phyloP scores from a whole-genome alignment of 352 stramenopile species.

The Phytopythium delawarense region DNA sequence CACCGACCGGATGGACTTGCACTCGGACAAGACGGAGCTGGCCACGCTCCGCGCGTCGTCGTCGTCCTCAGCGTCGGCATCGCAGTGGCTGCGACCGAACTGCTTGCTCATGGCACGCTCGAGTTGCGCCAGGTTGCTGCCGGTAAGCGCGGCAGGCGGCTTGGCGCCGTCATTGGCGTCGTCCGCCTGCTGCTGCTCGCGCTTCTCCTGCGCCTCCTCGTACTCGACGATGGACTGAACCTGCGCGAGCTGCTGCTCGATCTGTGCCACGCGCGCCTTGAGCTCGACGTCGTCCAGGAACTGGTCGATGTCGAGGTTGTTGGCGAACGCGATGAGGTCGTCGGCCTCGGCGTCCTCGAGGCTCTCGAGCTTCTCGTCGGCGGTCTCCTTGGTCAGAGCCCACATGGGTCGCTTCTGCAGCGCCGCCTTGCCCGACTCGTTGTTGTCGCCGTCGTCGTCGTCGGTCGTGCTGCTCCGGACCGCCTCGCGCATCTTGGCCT shows the following conservation, averaged over 20 bases:
- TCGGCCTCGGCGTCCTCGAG: constrained; percentile 84
- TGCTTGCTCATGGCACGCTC: constrained; percentile 20
- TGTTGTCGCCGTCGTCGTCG: constrained; percentile 14
- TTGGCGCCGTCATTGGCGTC: constrained; percentile 48
- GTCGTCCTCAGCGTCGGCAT: constrained; percentile 26
- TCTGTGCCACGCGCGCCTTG: constrained; percentile 72
- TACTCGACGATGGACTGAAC: constrained; percentile 82
- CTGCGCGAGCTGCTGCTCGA: constrained; percentile 90
- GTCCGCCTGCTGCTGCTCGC: constrained; percentile 78
- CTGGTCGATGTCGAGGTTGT: constrained; percentile 92
- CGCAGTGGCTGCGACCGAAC: constrained; percentile 12
- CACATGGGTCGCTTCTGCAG: constrained; percentile 77
- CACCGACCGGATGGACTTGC: constrained; percentile 83
- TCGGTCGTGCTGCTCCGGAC: constrained; percentile 36
- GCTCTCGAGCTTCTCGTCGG: constrained; percentile 68
- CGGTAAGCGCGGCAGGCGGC: constrained; percentile 31
- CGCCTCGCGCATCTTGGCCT: constrained; percentile 71
- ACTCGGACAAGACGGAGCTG: constrained; percentile 76
- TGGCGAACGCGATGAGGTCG: constrained; percentile 92
- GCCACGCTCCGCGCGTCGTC: constrained; percentile 70
- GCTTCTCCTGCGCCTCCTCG: constrained; percentile 77
- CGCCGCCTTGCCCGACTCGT: constrained; percentile 17
- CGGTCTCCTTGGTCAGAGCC: constrained; percentile 86
- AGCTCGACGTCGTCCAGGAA: constrained; percentile 92
- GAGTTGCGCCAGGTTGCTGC: constrained; percentile 49